phyloP scores from a whole-genome alignment of 306 rosid species.

The Styphnolobium japonicum region DNA sequence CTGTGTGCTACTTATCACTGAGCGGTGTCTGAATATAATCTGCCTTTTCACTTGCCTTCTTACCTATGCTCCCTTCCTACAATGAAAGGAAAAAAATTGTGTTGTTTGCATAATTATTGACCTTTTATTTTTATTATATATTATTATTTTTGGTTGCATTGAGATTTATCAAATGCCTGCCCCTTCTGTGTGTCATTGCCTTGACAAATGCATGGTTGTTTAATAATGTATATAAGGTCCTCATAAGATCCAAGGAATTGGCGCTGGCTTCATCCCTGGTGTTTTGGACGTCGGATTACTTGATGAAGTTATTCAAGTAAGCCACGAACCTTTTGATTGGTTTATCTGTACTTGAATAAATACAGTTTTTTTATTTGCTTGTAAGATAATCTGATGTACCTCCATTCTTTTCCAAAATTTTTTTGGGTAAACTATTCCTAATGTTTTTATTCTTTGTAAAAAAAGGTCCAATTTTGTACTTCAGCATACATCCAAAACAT shows the following conservation, averaged over 20 bases:
- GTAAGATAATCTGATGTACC: not conserved
- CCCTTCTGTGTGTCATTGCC: not conserved
- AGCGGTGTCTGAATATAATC: not conserved
- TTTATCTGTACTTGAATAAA: not conserved
- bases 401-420: too few species aligned
- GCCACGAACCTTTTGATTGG: constrained; percentile 29
- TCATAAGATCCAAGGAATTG: constrained; percentile 97
- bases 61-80: not conserved
- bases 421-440: too few species aligned
- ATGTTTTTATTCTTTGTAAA: not conserved
- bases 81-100: not conserved
- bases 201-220: constrained; percentile 29
- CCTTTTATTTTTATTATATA: not conserved
- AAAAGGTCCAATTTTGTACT: not conserved
- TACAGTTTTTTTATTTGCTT: not conserved
- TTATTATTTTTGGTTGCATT: not conserved
- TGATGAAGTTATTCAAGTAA: constrained; percentile 87
- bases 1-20: not conserved
- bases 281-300: constrained; percentile 68
- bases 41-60: not conserved
- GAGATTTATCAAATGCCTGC: not conserved
- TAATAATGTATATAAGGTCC: constrained; percentile 57
- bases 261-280: constrained; percentile 97
- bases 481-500: not conserved
- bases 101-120: not conserved